A percentile compares a stretch with the other conserved stretches of the same genome.
phyloP scores from a whole-genome alignment of 2,329 filamentous ascomycete species.

The Ophiostoma quercus region DNA sequence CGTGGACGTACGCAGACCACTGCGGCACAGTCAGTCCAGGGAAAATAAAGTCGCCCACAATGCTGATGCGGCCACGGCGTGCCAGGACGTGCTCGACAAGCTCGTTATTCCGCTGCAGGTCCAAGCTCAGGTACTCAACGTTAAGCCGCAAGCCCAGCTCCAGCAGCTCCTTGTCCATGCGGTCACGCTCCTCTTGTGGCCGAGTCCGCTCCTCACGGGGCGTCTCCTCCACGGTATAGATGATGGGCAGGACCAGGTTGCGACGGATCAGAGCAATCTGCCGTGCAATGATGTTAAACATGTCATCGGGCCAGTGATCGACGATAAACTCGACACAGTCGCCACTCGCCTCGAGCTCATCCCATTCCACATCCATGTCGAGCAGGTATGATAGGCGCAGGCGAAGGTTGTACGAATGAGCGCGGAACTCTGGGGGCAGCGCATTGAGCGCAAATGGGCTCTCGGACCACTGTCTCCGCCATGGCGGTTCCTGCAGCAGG shows the following conservation, averaged over 20 bases:
- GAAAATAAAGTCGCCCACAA: conserved; percentile 54
- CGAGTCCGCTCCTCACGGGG: conserved; percentile 41
- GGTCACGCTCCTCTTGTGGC: conserved; percentile 37
- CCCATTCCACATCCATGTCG: conserved; percentile 46
- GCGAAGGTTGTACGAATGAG: conserved; percentile 57
- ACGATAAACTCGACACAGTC: conserved; percentile 58
- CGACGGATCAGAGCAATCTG: conserved; percentile 55
- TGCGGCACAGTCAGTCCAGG: conserved; percentile 43
- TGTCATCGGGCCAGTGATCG: conserved; percentile 50
- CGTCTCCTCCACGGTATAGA: conserved; percentile 52
- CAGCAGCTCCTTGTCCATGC: conserved; percentile 52
- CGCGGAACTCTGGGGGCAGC: conserved; percentile 53
- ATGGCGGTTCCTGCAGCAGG: conserved; percentile 49
- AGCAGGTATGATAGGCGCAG: conserved; percentile 57
- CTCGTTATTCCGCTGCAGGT: conserved; percentile 52
- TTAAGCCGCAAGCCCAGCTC: conserved; percentile 60
- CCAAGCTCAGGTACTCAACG: conserved; percentile 60
- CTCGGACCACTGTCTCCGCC: conserved; percentile 49
- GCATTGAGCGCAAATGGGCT: conserved; percentile 57
- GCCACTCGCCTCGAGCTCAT: conserved; percentile 51
- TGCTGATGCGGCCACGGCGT: conserved; percentile 52
- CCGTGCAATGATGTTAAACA: conserved; percentile 47
- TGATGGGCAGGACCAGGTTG: conserved; percentile 51
- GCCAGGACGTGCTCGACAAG: conserved; percentile 47
- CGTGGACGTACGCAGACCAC: conserved; percentile 52